phyloP scores from a whole-genome alignment of 352 stramenopile genomes.

The Globisporangium okanoganense region DNA sequence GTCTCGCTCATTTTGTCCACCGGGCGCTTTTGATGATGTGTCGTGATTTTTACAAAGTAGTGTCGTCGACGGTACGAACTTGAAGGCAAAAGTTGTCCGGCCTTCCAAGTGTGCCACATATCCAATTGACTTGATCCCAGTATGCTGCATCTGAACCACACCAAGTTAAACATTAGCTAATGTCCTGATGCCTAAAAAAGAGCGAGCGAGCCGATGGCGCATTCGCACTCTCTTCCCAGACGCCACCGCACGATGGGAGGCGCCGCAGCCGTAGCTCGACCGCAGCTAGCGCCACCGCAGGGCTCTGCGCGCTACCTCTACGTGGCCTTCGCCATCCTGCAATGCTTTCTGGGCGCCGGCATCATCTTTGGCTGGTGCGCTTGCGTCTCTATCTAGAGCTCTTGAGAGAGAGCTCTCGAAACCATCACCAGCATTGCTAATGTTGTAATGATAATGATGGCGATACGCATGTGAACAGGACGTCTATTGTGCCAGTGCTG shows the following conservation, averaged over 20 bases:
- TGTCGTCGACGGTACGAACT: not conserved
- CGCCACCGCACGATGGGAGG: not conserved
- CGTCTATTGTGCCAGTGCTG: conserved; percentile 51
- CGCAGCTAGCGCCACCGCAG: not conserved
- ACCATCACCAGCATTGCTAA: not conserved
- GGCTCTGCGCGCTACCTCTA: conserved; percentile 29
- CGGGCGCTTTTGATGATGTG: too few relatives aligned
- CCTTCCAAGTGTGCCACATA: not conserved
- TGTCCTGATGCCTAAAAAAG: not conserved
- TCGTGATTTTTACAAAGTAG: not conserved
- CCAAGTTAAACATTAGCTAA: not conserved
- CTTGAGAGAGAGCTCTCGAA: not conserved
- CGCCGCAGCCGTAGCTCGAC: not conserved
- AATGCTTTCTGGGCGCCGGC: conserved; percentile 57
- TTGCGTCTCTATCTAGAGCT: not conserved
- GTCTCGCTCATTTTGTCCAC: not conserved
- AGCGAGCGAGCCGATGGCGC: not conserved
- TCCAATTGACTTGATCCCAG: not conserved
- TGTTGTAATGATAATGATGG: conserved; percentile 9
- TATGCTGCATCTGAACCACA: not conserved
- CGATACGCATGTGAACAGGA: conserved; percentile 26
- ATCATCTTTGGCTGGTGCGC: conserved; percentile 62
- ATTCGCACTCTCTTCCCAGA: not conserved
- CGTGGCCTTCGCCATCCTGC: conserved; percentile 51
- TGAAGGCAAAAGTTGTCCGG: not conserved